Percentiles rank a stretch among this genome's conserved stretches.
Conservation (phyloP, 768 basidiomycete species). For the Suillus cothurnatus region DNA sequence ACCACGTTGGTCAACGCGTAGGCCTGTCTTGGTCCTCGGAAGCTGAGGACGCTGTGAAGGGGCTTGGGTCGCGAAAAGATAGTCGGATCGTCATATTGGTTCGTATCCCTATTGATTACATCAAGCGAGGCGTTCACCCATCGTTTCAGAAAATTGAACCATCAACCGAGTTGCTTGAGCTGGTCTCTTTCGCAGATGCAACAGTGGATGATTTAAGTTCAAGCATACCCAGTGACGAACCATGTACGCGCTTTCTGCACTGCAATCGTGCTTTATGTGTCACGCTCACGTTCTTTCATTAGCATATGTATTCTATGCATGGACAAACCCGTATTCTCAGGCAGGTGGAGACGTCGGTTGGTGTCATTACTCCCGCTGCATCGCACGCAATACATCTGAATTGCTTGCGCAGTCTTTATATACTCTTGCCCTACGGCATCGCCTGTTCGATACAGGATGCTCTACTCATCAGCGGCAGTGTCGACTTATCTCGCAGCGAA, state of each 20-base stretch:
- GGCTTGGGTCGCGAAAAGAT: slow-evolving; percentile 51
- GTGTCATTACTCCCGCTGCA: slow-evolving; percentile 20
- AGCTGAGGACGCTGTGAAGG: slow-evolving; percentile 62
- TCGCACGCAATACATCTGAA: slow-evolving; percentile 2
- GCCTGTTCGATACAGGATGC: slow-evolving; percentile 84
- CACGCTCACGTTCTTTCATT: neutral
- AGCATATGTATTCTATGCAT: slow-evolving; percentile 69
- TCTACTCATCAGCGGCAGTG: slow-evolving; percentile 76
- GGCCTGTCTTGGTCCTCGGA: slow-evolving; percentile 71
- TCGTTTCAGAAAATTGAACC: slow-evolving; percentile 63
- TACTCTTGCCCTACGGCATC: slow-evolving; percentile 87
- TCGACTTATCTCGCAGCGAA: slow-evolving; percentile 61
- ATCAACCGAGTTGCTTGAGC: slow-evolving; percentile 57
- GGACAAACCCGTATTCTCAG: slow-evolving; percentile 49
- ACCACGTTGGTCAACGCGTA: slow-evolving; percentile 59
- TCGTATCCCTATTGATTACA: slow-evolving; percentile 29
- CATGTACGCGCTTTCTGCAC: slow-evolving; percentile 40
- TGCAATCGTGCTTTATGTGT: neutral
- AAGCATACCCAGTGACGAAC: slow-evolving; percentile 56
- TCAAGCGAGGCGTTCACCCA: neutral
- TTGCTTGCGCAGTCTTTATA: slow-evolving; percentile 67
- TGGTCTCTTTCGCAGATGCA: slow-evolving; percentile 44
- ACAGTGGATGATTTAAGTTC: slow-evolving; percentile 47
- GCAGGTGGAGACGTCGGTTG: slow-evolving; percentile 61
- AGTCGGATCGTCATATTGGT: slow-evolving; percentile 69